Evolutionary conservation across 2,329 filamentous ascomycete species (phyloP), one percentile per base, ranked within the genome.

Genomic region (Aspergillus puulaauensis): DNA sequence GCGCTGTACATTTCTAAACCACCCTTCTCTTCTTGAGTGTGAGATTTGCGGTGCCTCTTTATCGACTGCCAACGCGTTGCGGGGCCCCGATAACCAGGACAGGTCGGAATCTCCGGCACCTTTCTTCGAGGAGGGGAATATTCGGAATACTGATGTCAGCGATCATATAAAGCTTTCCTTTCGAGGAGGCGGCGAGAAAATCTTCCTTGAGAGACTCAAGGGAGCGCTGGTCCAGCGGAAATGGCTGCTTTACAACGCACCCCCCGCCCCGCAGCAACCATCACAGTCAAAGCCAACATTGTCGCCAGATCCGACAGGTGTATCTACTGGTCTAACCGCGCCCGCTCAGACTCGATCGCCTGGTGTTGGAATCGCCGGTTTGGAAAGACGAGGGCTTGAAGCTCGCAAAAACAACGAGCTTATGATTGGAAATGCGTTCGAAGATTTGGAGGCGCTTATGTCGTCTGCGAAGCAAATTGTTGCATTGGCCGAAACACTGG

Each of bases 391-490:
- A 61, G 90, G 91, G 0, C 77, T 93, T 6, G 90, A 93, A 66
- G 85, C 92, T 69, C 89, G 91, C 57, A 93, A 91, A 77, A 96
- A 96, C 73, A 98, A 97, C 66, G 92, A 97, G 73, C 77, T 91
- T 9, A 88, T 97, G 50, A 96, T 99, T 63, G 93, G 93, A 24
- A 92, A 86, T 63, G 93, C 95, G 0, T 99, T 99, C 68, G 93
- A 97, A 71, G 95, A 99, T 69, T 83, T 99, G 0, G 93, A 98
- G 71, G 93, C 95, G 3, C 81, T 99, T 39, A 99, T 98, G 93
- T 91, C 93, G 3, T 97, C 93, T 3, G 95, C 95, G 5, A 97
- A 98, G 71, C 91, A 99, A 71, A 91, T 99, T 49, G 89, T 98
- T 51, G 91, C 92, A 5, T 86, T 99, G 43, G 95, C 95, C 1